These are phyloP conservation scores for Lepidium didymum DNA, from an alignment of 345 rosid species.

Conservation along the genomic window DNA sequence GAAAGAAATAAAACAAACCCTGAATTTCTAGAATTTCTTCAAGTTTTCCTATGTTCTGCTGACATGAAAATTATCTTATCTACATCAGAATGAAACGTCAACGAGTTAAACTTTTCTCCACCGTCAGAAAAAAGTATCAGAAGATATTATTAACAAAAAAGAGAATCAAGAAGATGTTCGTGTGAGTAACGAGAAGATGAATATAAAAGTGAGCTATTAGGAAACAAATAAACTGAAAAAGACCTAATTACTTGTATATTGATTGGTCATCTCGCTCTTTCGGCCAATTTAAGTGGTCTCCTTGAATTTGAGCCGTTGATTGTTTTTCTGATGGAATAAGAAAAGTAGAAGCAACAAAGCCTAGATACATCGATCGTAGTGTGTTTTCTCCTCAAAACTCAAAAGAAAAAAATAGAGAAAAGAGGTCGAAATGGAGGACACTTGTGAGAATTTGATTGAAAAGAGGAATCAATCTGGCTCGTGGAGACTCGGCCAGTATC, in stretches of 20 bases:
- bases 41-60: neutral
- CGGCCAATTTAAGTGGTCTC: neutral
- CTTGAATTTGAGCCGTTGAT: slow-evolving; percentile 19
- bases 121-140: too few relatives aligned
- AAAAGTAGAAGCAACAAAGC: neutral
- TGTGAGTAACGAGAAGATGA: slow-evolving; percentile 3
- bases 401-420: neutral
- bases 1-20: slow-evolving; percentile 27
- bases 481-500: slow-evolving; percentile 37
- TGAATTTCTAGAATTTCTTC: slow-evolving; percentile 26
- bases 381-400: neutral
- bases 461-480: slow-evolving; percentile 43
- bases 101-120: too few relatives aligned
- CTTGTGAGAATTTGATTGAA: slow-evolving; percentile 33
- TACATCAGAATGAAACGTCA: too few relatives aligned
- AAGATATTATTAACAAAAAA: too few relatives aligned
- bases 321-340: neutral
- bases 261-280: neutral
- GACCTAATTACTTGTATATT: neutral
- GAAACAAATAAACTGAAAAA: neutral
- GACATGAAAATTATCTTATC: neutral
- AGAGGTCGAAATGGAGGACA: slow-evolving; percentile 35
- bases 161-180: neutral
- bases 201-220: neutral
- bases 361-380: neutral